Percentiles rank a stretch among this genome's conserved stretches.
phyloP scores from a whole-genome alignment of 2,329 filamentous ascomycete species.

The Sporothrix inflata region DNA sequence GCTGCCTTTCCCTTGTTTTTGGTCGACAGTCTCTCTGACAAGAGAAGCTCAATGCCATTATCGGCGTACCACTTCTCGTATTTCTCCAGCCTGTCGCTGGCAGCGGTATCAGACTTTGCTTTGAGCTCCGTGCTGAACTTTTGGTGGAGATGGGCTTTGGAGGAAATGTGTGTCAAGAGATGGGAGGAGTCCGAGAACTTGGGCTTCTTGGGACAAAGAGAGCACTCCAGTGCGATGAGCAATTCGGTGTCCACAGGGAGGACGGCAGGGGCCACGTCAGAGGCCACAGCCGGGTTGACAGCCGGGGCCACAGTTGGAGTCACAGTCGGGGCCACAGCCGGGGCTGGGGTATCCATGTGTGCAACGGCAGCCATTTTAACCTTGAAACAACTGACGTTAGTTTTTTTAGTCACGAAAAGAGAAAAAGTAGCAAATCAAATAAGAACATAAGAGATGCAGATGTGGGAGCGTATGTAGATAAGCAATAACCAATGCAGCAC shows the following conservation, averaged over 20 bases:
- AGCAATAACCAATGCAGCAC: not conserved
- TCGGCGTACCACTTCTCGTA: conserved; percentile 80
- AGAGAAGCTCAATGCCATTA: conserved; percentile 70
- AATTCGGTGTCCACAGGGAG: conserved; percentile 9
- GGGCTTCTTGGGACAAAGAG: conserved; percentile 78
- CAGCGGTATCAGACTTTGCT: conserved; percentile 67
- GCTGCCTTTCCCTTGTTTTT: conserved; percentile 66
- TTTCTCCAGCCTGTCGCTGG: conserved; percentile 62
- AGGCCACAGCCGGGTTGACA: not conserved
- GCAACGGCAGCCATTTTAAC: conserved; percentile 44
- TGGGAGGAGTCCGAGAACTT: conserved; percentile 90
- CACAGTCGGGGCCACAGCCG: not conserved
- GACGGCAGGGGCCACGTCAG: not conserved
- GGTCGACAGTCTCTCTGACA: conserved; percentile 75
- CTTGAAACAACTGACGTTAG: not conserved
- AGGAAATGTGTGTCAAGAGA: conserved; percentile 86
- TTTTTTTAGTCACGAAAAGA: not conserved
- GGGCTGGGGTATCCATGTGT: conserved; percentile 33
- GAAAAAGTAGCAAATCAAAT: not conserved
- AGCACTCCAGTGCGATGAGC: conserved; percentile 73
- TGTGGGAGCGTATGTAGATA: not conserved
- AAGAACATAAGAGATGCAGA: not conserved
- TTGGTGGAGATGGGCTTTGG: conserved; percentile 86
- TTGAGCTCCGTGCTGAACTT: conserved; percentile 80
- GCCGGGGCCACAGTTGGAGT: not conserved